Evolutionary conservation across 345 rosid genomes (phyloP), one percentile per base, ranked within the genome.

Genomic region (Arabis hirsuta): DNA sequence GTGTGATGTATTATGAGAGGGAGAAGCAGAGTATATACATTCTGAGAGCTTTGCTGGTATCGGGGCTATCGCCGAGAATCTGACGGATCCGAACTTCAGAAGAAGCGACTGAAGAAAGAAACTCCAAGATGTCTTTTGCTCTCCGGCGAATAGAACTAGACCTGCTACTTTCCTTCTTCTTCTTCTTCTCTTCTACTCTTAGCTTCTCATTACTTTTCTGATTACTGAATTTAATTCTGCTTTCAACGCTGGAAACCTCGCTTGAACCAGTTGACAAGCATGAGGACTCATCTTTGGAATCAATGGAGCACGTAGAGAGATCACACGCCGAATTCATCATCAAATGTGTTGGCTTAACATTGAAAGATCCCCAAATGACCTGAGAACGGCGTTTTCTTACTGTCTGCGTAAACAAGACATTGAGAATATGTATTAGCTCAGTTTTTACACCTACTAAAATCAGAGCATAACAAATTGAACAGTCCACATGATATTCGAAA

Each of bases 41-140:
- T 82, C 96, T 84, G 62, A 91, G 96, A 65, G 98, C 98, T 80
- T 90, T 94, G 84, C 98, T 94, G n/a, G 97, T 94, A 73, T 91
- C 96, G 4, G 98, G 96, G 50, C 95, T 91, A 72, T 94, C 92
- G 5, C 98, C 98, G 0, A 94, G 90, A 64, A 72, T 69, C 54
- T 78, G 84, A 41, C 98, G 97, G 43, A 94, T 91, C 55, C 78
- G 80, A 11, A 86, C 81, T 80, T 94, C 98, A 45, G 89, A 76
- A 62, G 85, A 83, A 81, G 82, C 67, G 16, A 85, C 87, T 7
- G 79, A 57, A 43, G 96, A 85, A 55, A 95, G 96, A 73, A 87
- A 63, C 76, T 80, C 82, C 87, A 90, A 73, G 66, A 91, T 95
- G 22, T 85, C 90, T 56, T 88, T 88, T 29, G 97, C 93, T 79